These are phyloP conservation scores for Coemansia sp. DNA, from an alignment of 371 early-diverging fungal genomes.

Conservation along the genomic window DNA sequence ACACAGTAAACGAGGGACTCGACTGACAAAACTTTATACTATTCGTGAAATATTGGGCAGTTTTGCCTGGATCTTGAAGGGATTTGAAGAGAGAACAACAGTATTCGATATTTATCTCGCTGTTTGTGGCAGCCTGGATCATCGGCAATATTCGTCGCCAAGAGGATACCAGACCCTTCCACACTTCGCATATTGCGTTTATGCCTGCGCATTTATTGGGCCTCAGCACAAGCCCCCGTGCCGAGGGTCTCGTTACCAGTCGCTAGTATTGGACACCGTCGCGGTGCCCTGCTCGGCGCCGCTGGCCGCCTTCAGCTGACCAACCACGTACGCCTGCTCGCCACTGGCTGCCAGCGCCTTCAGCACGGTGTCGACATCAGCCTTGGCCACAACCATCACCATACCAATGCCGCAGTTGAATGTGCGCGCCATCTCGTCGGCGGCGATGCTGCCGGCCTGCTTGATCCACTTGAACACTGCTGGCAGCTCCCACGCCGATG, in stretches of 20 bases:
- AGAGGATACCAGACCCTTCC: too few relatives aligned
- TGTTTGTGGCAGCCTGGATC: too few relatives aligned
- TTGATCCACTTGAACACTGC: constrained; percentile 95
- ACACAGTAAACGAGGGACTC: too few relatives aligned
- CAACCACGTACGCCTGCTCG: constrained; percentile 70
- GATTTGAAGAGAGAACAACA: not conserved
- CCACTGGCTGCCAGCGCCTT: constrained; percentile 60
- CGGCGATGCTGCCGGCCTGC: constrained; percentile 67
- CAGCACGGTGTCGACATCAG: constrained; percentile 64
- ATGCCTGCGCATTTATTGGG: constrained; percentile 1
- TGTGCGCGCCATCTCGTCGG: constrained; percentile 91
- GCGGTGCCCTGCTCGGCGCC: constrained; percentile 23
- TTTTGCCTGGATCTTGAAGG: not conserved
- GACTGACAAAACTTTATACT: too few relatives aligned
- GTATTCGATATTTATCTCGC: too few relatives aligned
- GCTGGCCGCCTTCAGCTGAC: constrained; percentile 52
- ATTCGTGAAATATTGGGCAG: too few relatives aligned
- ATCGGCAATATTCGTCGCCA: too few relatives aligned
- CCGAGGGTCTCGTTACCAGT: constrained; percentile 17
- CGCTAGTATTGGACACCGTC: constrained; percentile 29
- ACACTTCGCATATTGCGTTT: not conserved
- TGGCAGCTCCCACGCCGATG: constrained; percentile 75
- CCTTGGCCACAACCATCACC: constrained; percentile 80
- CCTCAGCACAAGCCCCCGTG: not conserved
- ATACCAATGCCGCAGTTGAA: constrained; percentile 99